Conservation (phyloP, 2,329 filamentous ascomycete genomes). For the Colletotrichum scovillei region DNA sequence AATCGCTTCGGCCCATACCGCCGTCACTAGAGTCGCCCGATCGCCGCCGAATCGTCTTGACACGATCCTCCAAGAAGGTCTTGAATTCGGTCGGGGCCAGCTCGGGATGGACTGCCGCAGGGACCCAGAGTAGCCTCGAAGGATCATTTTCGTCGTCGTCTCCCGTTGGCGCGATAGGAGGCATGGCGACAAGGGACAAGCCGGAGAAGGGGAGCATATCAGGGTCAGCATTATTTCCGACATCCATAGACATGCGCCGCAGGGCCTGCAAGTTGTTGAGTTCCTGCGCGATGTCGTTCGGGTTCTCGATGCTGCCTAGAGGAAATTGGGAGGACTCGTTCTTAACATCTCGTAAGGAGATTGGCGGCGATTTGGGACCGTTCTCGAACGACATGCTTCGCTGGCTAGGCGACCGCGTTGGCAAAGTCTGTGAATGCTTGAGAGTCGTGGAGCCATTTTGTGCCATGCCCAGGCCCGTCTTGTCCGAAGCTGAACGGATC, state of each 20-base stretch:
- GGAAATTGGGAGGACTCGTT: constrained; percentile 81
- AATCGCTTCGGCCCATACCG: constrained; percentile 63
- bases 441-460: constrained; percentile 45
- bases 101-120: constrained; percentile 92
- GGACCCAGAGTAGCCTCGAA: constrained; percentile 93
- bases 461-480: constrained; percentile 44
- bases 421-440: constrained; percentile 58
- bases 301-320: constrained; percentile 89
- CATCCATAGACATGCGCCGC: constrained; percentile 94
- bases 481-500: constrained; percentile 60
- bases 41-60: constrained; percentile 87
- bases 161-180: constrained; percentile 76
- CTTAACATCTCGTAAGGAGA: constrained; percentile 65
- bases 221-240: constrained; percentile 77
- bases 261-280: constrained; percentile 92
- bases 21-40: constrained; percentile 76
- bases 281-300: constrained; percentile 90
- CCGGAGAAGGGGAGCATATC: constrained; percentile 80
- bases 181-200: constrained; percentile 74
- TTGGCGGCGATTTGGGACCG: constrained; percentile 60
- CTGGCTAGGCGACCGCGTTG: constrained; percentile 52
- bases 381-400: constrained; percentile 55
- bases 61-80: constrained; percentile 92
- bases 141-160: constrained; percentile 88
- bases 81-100: constrained; percentile 97